Evolutionary conservation across 345 rosid genomes (phyloP).

Genomic region (Rhodomyrtus tomentosa): DNA sequence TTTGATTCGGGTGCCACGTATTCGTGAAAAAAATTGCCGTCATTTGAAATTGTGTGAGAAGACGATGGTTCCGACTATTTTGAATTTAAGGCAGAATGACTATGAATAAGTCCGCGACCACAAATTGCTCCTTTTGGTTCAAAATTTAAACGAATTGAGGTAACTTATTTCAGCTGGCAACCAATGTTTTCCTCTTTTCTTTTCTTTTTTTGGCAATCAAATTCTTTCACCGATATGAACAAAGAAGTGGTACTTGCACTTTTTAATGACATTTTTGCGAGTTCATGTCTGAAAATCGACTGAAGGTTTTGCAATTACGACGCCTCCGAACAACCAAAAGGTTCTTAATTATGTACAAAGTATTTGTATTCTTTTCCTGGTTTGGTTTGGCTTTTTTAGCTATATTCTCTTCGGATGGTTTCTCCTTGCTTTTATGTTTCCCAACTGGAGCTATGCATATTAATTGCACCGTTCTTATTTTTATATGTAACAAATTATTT

Average conservation of each 20-base stretch:
- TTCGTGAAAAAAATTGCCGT: no score
- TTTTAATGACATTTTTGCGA: neutral
- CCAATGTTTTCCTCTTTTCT: neutral
- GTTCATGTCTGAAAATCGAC: neutral
- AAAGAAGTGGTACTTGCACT: neutral
- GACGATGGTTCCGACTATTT: rapidly evolving
- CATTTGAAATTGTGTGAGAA: no score
- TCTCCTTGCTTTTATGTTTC: neutral
- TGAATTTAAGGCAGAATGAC: neutral
- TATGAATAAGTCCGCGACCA: neutral
- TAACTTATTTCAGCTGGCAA: neutral
- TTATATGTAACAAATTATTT: no score
- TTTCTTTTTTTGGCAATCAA: neutral
- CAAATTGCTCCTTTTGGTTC: neutral
- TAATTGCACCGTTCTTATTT: neutral
- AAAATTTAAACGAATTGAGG: neutral
- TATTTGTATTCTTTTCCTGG: no score
- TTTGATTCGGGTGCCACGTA: no score
- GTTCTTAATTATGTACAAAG: no score
- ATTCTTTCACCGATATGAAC: neutral
- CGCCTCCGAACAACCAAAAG: neutral
- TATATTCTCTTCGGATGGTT: neutral
- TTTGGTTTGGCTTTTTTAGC: neutral
- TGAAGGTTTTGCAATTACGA: neutral
- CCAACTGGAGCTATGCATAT: neutral